Percentiles rank a stretch among this genome's conserved stretches.
Conservation (phyloP, 352 stramenopile genomes). For the Phytophthora colocasiae region DNA sequence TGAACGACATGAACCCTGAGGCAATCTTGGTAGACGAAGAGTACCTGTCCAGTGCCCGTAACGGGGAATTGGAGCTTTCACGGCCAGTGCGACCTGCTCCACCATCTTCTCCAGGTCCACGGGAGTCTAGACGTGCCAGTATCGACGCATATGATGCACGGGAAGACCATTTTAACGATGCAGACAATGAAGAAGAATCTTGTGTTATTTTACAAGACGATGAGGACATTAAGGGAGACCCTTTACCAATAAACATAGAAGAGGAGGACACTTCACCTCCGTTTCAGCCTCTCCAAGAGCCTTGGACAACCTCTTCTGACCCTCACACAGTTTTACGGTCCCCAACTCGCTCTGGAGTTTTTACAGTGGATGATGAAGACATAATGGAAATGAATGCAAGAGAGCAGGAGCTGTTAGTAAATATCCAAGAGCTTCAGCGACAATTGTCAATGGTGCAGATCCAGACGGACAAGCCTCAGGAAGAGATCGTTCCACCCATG, state of each 20-base stretch:
- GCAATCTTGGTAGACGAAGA: constrained; percentile 44
- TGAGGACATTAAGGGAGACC: constrained; percentile 21
- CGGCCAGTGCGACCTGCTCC: background rate
- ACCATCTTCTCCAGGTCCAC: constrained; percentile 4
- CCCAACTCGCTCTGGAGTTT: constrained; percentile 32
- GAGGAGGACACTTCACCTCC: constrained; percentile 15
- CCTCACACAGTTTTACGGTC: constrained; percentile 29
- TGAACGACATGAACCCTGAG: constrained; percentile 35
- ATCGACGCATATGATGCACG: constrained; percentile 45
- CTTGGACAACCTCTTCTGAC: constrained; percentile 1
- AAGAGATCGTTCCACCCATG: constrained; percentile 73
- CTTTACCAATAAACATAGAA: constrained; percentile 15
- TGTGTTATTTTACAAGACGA: constrained; percentile 17
- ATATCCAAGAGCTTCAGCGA: constrained; percentile 92
- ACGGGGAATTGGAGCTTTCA: constrained; percentile 16
- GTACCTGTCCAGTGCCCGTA: constrained; percentile 28
- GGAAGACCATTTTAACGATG: constrained; percentile 34
- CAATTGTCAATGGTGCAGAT: constrained; percentile 91
- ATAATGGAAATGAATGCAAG: constrained; percentile 76
- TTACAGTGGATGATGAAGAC: constrained; percentile 69
- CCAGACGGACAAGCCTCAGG: constrained; percentile 77
- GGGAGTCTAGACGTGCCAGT: constrained; percentile 33
- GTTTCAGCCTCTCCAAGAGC: constrained; percentile 15
- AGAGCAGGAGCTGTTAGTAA: constrained; percentile 90
- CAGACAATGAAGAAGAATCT: constrained; percentile 23